Evolutionary conservation across 2,329 filamentous ascomycete genomes (phyloP), one percentile per base, ranked within the genome.

Genomic region (Ophiostoma ips): DNA sequence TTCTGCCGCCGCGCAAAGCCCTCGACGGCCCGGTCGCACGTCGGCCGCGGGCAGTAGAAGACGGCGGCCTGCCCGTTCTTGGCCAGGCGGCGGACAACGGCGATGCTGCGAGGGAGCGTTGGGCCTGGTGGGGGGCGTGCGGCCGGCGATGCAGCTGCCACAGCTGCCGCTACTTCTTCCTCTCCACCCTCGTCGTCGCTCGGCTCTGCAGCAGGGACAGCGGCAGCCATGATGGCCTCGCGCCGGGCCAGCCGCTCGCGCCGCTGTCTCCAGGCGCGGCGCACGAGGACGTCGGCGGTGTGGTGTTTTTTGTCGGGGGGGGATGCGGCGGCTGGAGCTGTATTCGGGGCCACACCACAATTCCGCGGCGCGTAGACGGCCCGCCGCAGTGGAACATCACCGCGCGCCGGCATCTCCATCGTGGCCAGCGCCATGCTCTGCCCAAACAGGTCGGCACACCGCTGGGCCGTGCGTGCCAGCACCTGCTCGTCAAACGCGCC

Each of bases 391-490:
- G 41, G 7, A 15, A 9, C 5, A 3, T 19, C 41, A 3, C 28
- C 41, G 15, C 37, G 36, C 33, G 16, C 48, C 54, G 40, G 56
- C 55, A 6, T 56, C 58, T 10, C 47, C 33, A 87, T 65, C 0
- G 70, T 76, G 21, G 73, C 71, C 51, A 88, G 71, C 2, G 69
- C 66, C 76, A 92, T 87, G 21, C 74, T 69, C 64, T 92, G 77
- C 0, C 73, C 75, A 58, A 95, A 95, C 0, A 95, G 68, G 43
- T 76, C 69, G 2, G 83, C 77, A 59, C 89, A 96, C 46, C 90
- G 76, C 59, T 80, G 72, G 2, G 83, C 76, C 0, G 87, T 76
- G 30, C 85, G 76, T 48, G 79, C 75, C 12, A 95, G 65, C 1
- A 80, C 83, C 1, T 68, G 63, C 0, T 71, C 64, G 1, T 83